These are phyloP conservation scores for Yamadazyma mexicana DNA, from an alignment of 1,139 yeast species.

Conservation along the genomic window DNA sequence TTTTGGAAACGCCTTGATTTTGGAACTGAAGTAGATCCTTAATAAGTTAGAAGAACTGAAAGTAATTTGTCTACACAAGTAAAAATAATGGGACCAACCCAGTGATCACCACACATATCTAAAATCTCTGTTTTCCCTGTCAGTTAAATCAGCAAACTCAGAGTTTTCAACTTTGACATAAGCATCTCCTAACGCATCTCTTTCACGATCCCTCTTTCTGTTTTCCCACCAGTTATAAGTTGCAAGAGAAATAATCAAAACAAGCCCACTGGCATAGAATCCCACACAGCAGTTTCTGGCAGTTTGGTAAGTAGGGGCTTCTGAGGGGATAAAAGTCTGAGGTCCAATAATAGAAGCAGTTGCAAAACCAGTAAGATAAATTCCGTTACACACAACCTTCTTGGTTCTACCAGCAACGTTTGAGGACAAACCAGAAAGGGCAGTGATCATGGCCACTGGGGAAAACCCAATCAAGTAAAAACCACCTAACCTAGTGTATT, in stretches of 20 bases:
- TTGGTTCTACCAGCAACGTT: constrained; percentile 27
- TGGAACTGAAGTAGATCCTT: not conserved
- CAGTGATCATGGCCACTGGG: constrained; percentile 11
- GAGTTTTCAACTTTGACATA: constrained; percentile 13
- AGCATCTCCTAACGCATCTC: constrained; percentile 18
- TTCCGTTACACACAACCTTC: constrained; percentile 14
- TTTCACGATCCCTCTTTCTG: constrained; percentile 19
- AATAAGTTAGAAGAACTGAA: constrained; percentile 1
- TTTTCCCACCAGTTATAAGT: constrained; percentile 11
- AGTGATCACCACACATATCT: constrained; percentile 15
- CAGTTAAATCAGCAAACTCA: constrained; percentile 16
- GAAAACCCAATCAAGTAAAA: constrained; percentile 8
- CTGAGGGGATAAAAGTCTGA: constrained; percentile 22
- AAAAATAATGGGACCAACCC: not conserved
- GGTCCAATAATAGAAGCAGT: constrained; percentile 38
- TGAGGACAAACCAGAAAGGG: constrained; percentile 14
- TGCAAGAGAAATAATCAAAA: constrained; percentile 7
- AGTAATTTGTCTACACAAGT: not conserved
- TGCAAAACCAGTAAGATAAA: constrained; percentile 51
- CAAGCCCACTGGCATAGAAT: constrained; percentile 23
- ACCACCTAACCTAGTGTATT: constrained; percentile 7
- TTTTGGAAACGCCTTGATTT: constrained; percentile 15
- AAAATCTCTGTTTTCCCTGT: constrained; percentile 19
- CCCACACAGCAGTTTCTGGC: constrained; percentile 8
- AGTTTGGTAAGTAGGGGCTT: constrained; percentile 22